Base-by-base conservation (phyloP, 306 rosid genomes). In the Trichosanthes truncata region DNA sequence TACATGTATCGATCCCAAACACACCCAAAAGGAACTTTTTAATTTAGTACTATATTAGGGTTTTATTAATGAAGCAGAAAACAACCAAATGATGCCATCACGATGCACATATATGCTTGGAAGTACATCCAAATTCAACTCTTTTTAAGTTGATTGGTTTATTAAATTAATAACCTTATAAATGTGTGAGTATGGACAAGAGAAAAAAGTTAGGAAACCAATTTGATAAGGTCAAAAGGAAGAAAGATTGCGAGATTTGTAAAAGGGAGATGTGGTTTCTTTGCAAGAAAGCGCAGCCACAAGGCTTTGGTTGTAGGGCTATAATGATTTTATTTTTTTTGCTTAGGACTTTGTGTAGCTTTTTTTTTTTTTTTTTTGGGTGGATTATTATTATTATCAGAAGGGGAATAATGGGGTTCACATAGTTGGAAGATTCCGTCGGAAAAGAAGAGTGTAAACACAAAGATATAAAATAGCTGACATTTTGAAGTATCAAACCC, bases 361-460 rank as follows among this genome's bases (percentile, higher is more conserved):
- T 65, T 63, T 63, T 15, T 6, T 40, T 15, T 6, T 40, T 40
- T 40, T 29, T 29, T 29, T 29, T 29, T 29, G 33, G 40, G 5
- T 36, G 3, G 40, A 36, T 36, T 40, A 40, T 40, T 40, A 40
- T 40, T 40, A 40, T 40, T 40, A 40, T 40, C 1, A 40, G 45
- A 40, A 7, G 45, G 1, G 9, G 7, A 8, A 40, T 93, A 86
- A 89, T 90, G 87, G 87, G 78, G 56, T 71, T 45, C 38, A 71
- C 55, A 43, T 4, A 51, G 87, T 81, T 84, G 68, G 94, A 92
- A 92, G 96, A 92, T 87, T 94, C 97, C 87, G 85, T 49, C 35
- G 65, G 63, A 82, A 83, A 85, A 84, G 90, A 89, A 41, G 82
- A 86, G 90, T 88, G 88, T 89, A 87, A 86, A 86, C 94, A 85